Percentiles rank a stretch among this genome's conserved stretches.
Evolutionary conservation across 345 rosid species (phyloP).

Genomic region (Corchorus capsularis): DNA sequence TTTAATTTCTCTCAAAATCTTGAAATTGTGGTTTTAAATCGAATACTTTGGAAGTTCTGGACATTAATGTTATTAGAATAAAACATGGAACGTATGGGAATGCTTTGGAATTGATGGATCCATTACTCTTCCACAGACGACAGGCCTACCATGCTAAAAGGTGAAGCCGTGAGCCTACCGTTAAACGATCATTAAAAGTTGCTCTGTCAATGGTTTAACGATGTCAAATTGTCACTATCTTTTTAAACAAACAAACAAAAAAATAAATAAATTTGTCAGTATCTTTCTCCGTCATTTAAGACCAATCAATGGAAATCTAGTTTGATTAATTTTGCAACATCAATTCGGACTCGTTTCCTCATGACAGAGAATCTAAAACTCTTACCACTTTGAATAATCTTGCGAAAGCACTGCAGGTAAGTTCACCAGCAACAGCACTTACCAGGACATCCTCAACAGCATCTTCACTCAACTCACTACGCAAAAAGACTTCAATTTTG

Average conservation of each 20-base stretch:
- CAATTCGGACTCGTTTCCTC: too few relatives aligned
- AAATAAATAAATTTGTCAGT: too few relatives aligned
- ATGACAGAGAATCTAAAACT: too few relatives aligned
- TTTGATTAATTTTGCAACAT: too few relatives aligned
- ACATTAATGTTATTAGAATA: too few relatives aligned
- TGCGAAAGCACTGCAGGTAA: background rate
- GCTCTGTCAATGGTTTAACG: constrained; percentile 4
- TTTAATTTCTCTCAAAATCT: too few relatives aligned
- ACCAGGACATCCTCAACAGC: constrained; percentile 22
- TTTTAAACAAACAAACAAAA: too few relatives aligned
- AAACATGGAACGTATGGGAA: constrained; percentile 43
- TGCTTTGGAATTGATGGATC: background rate
- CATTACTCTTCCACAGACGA: constrained; percentile 2
- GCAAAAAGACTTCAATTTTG: constrained; percentile 5
- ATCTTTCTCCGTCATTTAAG: too few relatives aligned
- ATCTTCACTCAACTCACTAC: constrained; percentile 17
- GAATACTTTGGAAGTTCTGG: too few relatives aligned
- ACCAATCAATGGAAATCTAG: too few relatives aligned
- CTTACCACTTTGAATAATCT: too few relatives aligned
- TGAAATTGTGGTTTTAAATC: too few relatives aligned
- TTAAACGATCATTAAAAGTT: background rate
- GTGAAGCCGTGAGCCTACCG: constrained; percentile 23
- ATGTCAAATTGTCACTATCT: background rate
- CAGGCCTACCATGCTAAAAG: constrained; percentile 24
- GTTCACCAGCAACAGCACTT: constrained; percentile 1